phyloP scores from a whole-genome alignment of 2,329 filamentous ascomycete species.

The Sporothrix inflata region DNA sequence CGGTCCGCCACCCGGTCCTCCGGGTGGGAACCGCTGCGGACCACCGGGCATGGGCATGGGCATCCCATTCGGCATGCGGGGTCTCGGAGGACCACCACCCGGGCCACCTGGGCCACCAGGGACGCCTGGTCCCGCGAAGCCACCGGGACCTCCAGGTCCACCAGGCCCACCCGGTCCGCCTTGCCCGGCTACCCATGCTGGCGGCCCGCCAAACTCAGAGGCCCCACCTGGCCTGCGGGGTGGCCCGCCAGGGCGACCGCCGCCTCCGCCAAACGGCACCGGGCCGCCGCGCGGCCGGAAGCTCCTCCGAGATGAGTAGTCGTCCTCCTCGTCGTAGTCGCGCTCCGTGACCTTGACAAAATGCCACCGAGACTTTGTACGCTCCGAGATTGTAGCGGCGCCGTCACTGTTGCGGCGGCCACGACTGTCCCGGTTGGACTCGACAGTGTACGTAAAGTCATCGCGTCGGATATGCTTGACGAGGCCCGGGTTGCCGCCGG shows the following conservation, averaged over 20 bases:
- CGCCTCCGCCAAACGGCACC: not conserved
- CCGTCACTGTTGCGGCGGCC: constrained; percentile 1
- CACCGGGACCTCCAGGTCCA: not conserved
- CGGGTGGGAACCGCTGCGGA: constrained; percentile 10
- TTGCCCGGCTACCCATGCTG: not conserved
- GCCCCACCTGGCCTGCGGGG: not conserved
- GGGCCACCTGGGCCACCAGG: constrained; percentile 5
- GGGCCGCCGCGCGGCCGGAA: not conserved
- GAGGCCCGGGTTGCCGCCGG: constrained; percentile 25
- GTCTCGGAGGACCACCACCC: not conserved
- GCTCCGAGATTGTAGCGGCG: not conserved
- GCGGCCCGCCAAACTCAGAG: constrained; percentile 15
- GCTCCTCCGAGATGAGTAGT: constrained; percentile 4
- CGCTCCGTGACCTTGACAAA: constrained; percentile 23
- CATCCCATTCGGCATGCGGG: constrained; percentile 9
- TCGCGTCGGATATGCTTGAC: constrained; percentile 29
- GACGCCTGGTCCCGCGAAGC: not conserved
- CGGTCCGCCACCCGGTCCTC: not conserved
- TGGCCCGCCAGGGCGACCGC: not conserved
- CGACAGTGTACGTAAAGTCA: constrained; percentile 2
- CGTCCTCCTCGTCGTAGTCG: constrained; percentile 15
- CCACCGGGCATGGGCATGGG: constrained; percentile 8
- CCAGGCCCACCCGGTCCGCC: not conserved
- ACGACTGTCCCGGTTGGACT: not conserved
- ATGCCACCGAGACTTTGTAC: constrained; percentile 9